A percentile compares a stretch with the other conserved stretches of the same genome.
These are phyloP conservation scores for Arabis hirsuta DNA, from an alignment of 345 rosid species.

Conservation along the genomic window DNA sequence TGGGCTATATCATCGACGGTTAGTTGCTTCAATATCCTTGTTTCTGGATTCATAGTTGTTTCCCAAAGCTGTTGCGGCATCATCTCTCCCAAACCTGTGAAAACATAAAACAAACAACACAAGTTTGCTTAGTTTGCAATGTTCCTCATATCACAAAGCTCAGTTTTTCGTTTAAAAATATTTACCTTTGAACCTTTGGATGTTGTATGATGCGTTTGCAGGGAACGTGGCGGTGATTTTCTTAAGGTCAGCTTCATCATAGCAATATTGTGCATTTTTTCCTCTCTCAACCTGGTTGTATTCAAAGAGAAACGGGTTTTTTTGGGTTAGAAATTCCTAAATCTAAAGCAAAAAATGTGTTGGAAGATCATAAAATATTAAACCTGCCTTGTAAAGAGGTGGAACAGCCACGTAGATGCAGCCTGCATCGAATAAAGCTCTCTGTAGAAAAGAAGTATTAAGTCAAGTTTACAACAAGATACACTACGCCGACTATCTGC, in stretches of 20 bases:
- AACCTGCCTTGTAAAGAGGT: slow-evolving; percentile 86
- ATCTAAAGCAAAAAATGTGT: slow-evolving; percentile 15
- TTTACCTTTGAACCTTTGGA: slow-evolving; percentile 97
- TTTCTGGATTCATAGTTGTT: slow-evolving; percentile 91
- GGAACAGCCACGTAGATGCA: slow-evolving; percentile 98
- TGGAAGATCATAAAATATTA: slow-evolving; percentile 21
- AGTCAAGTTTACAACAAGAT: slow-evolving; percentile 33
- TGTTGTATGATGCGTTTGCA: slow-evolving; percentile 80
- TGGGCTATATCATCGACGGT: slow-evolving; percentile 81
- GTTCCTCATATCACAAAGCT: slow-evolving; percentile 2
- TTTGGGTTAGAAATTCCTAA: slow-evolving; percentile 19
- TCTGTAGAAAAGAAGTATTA: slow-evolving; percentile 53
- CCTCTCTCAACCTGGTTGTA: slow-evolving; percentile 88
- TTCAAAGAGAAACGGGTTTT: slow-evolving; percentile 25
- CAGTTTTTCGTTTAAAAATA: not conserved
- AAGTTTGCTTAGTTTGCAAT: not conserved
- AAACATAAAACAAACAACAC: not conserved
- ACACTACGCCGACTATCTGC: not conserved
- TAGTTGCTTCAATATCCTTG: slow-evolving; percentile 78
- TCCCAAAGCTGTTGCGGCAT: slow-evolving; percentile 98
- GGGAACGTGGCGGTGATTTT: slow-evolving; percentile 67
- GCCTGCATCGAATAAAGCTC: slow-evolving; percentile 86
- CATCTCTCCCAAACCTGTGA: slow-evolving; percentile 96
- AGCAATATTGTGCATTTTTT: slow-evolving; percentile 76
- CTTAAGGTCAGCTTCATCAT: slow-evolving; percentile 75